Conservation (phyloP, 805 yeast species). For the Ogataea parapolymorpha region DNA sequence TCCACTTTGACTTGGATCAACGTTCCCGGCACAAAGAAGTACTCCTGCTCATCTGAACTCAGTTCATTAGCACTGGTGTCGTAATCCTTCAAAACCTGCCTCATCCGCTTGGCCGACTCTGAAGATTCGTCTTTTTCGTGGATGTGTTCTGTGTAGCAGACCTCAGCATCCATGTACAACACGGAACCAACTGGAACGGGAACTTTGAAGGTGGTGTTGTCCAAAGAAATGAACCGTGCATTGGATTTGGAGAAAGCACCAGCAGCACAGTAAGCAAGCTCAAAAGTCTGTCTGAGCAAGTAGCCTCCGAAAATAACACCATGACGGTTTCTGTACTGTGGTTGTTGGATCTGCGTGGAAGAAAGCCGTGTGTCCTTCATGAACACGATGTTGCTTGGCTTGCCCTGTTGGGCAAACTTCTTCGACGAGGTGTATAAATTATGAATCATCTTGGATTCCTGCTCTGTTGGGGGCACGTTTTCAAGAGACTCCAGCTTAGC, state of each 20-base stretch:
- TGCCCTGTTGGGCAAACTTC: slow-evolving; percentile 32
- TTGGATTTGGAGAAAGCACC: slow-evolving; percentile 83
- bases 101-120: slow-evolving; percentile 23
- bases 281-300: slow-evolving; percentile 86
- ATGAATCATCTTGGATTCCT: slow-evolving; percentile 73
- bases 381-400: slow-evolving; percentile 51
- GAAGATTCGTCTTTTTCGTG: slow-evolving; percentile 35
- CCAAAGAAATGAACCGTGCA: slow-evolving; percentile 87
- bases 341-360: slow-evolving; percentile 90
- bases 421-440: slow-evolving; percentile 63
- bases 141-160: slow-evolving; percentile 82
- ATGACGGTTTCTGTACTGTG: slow-evolving; percentile 93
- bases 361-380: slow-evolving; percentile 71
- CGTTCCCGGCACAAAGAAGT: slow-evolving; percentile 76
- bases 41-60: slow-evolving; percentile 50
- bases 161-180: slow-evolving; percentile 73
- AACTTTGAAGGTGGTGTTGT: slow-evolving; percentile 85
- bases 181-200: slow-evolving; percentile 97
- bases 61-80: slow-evolving; percentile 57
- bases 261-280: slow-evolving; percentile 88
- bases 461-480: slow-evolving; percentile 70
- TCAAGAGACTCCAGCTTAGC: slow-evolving; percentile 62
- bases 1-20: slow-evolving; percentile 87
- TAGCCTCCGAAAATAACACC: slow-evolving; percentile 96
- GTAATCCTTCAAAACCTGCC: slow-evolving; percentile 40